Evolutionary conservation across 2,329 filamentous ascomycete genomes (phyloP), one percentile per base, ranked within the genome.

Genomic region (Tricladium varicosporioides): DNA sequence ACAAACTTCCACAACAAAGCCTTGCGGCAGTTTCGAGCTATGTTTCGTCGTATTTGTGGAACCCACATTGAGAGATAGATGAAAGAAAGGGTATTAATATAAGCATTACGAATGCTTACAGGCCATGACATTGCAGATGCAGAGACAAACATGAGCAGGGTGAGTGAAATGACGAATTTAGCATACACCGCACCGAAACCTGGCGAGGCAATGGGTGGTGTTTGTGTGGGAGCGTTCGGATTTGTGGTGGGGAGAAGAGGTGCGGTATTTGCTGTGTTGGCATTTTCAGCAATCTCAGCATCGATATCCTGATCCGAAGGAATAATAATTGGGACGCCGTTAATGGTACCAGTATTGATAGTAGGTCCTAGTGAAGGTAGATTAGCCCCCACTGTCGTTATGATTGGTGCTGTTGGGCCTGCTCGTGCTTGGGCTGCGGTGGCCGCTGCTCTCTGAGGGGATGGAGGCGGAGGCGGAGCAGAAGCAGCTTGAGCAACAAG

Each of bases 1-100:
- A 96, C 88, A 69, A 96, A 99, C 58, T 89, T 88, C 92, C 92
- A 97, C 2, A 87, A 82, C n/a, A 97, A 79, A 0, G 93, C 92
- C 66, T 89, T 90, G 43, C 92, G 90, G 72, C 92, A 96, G 73
- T 97, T 97, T 53, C 93, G 89, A 73, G 90, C 85, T 53, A 89
- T 80, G 71, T 99, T 99, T 60, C 94, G 89, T 69, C 89, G 84
- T 64, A 97, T 96, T 71, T 99, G 94, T 0, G 94, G 93, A 0
- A 86, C 70, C 93, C 93, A 97, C 69, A 97, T 87, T 16, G 92
- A 96, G 46, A 97, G 82, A 70, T 97, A 97, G 53, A 82, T 63
- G 65, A 93, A 84, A 1, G 83, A 80, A 18, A 96, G 75, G 2
- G 79, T 62, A 69, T 92, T 83, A 65, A 83, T 76, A 69, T 86